Evolutionary conservation across 768 basidiomycete genomes (phyloP).

Genomic region (Phaeotremella skinneri): DNA sequence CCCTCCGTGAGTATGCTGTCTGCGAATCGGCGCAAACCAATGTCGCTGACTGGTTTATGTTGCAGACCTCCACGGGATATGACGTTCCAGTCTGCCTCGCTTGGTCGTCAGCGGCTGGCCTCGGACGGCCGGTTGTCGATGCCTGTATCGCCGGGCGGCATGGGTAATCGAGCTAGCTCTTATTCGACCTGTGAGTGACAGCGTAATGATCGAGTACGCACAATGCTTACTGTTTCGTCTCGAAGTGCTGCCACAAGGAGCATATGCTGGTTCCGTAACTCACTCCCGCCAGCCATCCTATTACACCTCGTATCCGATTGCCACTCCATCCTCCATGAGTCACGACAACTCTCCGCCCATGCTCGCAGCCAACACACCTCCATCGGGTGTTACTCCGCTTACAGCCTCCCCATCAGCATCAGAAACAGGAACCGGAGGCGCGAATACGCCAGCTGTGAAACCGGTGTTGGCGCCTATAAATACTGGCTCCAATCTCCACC

Average conservation of each 20-base stretch:
- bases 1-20: constrained; percentile 35
- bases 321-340: constrained; percentile 21
- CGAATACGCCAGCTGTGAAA: constrained; percentile 20
- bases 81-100: constrained; percentile 7
- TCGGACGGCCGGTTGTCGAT: constrained; percentile 16
- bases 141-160: constrained; percentile 8
- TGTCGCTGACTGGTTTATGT: background rate
- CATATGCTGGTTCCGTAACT: constrained; percentile 21
- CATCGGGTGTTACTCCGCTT: constrained; percentile 18
- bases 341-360: constrained; percentile 33
- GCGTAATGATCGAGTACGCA: background rate
- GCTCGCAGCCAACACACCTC: constrained; percentile 8
- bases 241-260: constrained; percentile 11
- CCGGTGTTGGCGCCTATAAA: constrained; percentile 22
- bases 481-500: constrained; percentile 11
- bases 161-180: constrained; percentile 19
- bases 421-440: constrained; percentile 14
- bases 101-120: constrained; percentile 2
- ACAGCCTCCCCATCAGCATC: constrained; percentile 13
- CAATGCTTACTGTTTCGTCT: background rate
- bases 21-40: too few species aligned
- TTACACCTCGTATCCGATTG: constrained; percentile 34
- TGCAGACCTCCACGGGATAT: constrained; percentile 40
- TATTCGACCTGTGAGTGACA: constrained; percentile 42
- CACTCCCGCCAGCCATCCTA: constrained; percentile 37